Evolutionary conservation across 2,329 filamentous ascomycete genomes (phyloP).

Genomic region (Fragosphaeria purpurea): DNA sequence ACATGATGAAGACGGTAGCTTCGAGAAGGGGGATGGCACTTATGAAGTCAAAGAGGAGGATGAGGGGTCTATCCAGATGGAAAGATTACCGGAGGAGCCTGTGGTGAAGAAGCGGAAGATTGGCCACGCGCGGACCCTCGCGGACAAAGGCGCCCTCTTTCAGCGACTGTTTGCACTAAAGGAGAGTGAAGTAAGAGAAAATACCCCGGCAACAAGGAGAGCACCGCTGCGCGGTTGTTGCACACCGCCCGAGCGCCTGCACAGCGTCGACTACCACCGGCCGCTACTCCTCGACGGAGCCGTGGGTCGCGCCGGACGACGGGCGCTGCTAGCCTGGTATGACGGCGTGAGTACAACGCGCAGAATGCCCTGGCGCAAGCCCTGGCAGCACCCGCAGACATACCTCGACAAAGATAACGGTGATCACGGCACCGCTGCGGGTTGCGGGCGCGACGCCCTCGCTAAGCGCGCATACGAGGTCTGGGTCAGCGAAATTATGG

Average conservation of each 20-base stretch:
- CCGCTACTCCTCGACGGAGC: slow-evolving; percentile 36
- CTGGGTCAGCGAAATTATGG: slow-evolving; percentile 59
- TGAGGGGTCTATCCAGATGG: background rate
- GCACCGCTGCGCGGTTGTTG: slow-evolving; percentile 2
- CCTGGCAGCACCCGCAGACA: slow-evolving; percentile 39
- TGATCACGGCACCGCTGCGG: background rate
- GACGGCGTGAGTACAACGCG: slow-evolving; percentile 35
- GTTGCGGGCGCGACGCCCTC: slow-evolving; percentile 20
- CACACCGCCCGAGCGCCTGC: slow-evolving; percentile 21
- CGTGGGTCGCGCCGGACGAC: slow-evolving; percentile 20
- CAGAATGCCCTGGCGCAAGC: slow-evolving; percentile 50
- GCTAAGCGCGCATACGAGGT: slow-evolving; percentile 52
- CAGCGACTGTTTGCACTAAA: too few species aligned
- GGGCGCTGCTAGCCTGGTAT: slow-evolving; percentile 41
- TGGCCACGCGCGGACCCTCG: background rate
- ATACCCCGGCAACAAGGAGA: background rate
- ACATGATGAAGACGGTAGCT: background rate
- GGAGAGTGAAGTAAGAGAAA: background rate
- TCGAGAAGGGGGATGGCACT: background rate
- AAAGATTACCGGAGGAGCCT: background rate
- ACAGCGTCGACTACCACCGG: slow-evolving; percentile 36
- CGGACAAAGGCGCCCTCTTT: too few species aligned
- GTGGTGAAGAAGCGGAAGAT: background rate
- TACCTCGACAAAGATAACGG: background rate
- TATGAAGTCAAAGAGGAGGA: background rate